These are phyloP conservation scores for Microbotryum intermedium DNA, from an alignment of 1,284 basidiomycete species.

Conservation along the genomic window DNA sequence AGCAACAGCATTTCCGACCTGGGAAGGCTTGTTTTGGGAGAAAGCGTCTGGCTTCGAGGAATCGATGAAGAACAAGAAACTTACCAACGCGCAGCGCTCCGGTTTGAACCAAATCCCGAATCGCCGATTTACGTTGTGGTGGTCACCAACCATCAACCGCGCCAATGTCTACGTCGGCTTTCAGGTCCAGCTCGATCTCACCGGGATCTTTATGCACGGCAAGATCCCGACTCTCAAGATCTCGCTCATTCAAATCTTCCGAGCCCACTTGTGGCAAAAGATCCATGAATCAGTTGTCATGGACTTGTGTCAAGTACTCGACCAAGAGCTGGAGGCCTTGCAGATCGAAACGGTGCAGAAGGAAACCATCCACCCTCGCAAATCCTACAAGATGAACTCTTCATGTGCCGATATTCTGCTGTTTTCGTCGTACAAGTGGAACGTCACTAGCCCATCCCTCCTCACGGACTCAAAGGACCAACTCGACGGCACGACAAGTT, in stretches of 20 bases:
- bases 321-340: conserved; percentile 94
- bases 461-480: conserved; percentile 95
- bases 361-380: conserved; percentile 95
- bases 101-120: conserved; percentile 98
- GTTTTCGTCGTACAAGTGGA: conserved; percentile 85
- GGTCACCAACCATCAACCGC: conserved; percentile 96
- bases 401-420: conserved; percentile 86
- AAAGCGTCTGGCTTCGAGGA: conserved; percentile 45
- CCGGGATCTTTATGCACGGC: conserved; percentile 79
- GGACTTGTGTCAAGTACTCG: conserved; percentile 95
- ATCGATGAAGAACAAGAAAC: conserved; percentile 40
- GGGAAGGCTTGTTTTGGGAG: conserved; percentile 71
- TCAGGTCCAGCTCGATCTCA: conserved; percentile 96
- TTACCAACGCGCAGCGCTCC: conserved; percentile 90
- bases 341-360: conserved; percentile 99
- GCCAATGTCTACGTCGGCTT: conserved; percentile 99
- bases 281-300: conserved; percentile 52
- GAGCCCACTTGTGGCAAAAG: conserved; percentile 99
- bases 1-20: conserved; percentile 49
- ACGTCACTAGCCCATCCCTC: conserved; percentile 90
- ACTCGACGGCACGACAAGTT: conserved; percentile 90
- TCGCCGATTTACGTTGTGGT: conserved; percentile 93
- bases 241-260: conserved; percentile 98
- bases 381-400: conserved; percentile 99
- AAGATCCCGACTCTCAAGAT: conserved; percentile 98